phyloP scores from a whole-genome alignment of 192 early-diverging fungal species.

The Kickxella alabastrina region DNA sequence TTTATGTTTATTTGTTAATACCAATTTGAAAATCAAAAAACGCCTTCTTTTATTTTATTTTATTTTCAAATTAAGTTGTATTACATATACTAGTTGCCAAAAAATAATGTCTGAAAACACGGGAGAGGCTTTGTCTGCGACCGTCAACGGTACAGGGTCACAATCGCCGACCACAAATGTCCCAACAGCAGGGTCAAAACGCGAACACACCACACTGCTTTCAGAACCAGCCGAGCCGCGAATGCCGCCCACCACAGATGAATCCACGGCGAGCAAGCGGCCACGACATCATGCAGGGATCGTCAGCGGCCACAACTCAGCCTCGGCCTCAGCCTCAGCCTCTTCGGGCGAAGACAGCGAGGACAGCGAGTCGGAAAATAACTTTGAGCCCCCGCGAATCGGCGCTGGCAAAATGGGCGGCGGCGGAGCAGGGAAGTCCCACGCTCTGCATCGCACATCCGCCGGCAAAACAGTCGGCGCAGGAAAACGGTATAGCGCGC shows the following conservation, averaged over 20 bases:
- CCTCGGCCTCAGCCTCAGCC: not conserved
- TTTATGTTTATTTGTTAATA: too few species aligned
- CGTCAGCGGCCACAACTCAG: not conserved
- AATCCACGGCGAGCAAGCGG: not conserved
- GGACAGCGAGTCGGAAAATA: constrained; percentile 16
- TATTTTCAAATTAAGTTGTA: too few species aligned
- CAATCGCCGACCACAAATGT: not conserved
- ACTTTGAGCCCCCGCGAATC: constrained; percentile 15
- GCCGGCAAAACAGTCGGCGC: constrained; percentile 45
- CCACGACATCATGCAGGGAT: not conserved
- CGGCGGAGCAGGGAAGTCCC: constrained; percentile 13
- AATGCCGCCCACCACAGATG: too few species aligned
- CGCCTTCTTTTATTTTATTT: constrained; percentile 2
- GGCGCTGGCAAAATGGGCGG: constrained; percentile 7
- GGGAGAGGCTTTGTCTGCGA: too few species aligned
- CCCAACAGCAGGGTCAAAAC: constrained; percentile 8
- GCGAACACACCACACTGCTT: too few species aligned
- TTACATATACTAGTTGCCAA: too few species aligned
- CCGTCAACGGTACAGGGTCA: not conserved
- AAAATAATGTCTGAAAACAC: too few species aligned
- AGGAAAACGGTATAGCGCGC: constrained; percentile 33
- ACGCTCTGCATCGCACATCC: constrained; percentile 8
- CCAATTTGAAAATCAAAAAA: too few species aligned
- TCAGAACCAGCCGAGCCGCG: too few species aligned
- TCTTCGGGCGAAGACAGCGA: too few species aligned